A percentile compares a stretch with the other conserved stretches of the same genome.
phyloP scores from a whole-genome alignment of 306 rosid genomes.

The Castanea sativa region DNA sequence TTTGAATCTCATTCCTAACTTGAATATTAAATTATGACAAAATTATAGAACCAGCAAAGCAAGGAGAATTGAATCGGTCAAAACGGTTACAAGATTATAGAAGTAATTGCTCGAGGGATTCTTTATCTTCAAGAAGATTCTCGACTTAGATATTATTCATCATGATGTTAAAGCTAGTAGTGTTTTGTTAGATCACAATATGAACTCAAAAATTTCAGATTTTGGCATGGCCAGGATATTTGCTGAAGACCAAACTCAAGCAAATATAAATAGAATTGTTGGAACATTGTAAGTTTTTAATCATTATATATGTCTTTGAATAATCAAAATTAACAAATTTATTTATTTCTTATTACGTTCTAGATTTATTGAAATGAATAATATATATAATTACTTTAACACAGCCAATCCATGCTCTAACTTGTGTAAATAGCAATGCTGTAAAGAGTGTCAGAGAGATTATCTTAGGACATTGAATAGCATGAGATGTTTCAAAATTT shows the following conservation, averaged over 20 bases:
- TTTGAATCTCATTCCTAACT: not conserved
- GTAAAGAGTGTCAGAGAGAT: too few relatives aligned
- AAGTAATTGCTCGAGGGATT: constrained; percentile 60
- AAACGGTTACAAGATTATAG: constrained; percentile 46
- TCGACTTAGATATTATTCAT: constrained; percentile 51
- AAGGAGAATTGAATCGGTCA: constrained; percentile 47
- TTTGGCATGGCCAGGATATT: constrained; percentile 70
- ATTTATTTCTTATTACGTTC: too few relatives aligned
- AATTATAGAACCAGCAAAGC: constrained; percentile 34
- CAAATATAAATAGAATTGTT: constrained; percentile 42
- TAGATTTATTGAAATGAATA: not conserved
- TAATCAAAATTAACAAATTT: too few relatives aligned
- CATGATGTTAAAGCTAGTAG: constrained; percentile 72
- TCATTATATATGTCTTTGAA: too few relatives aligned
- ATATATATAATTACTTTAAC: too few relatives aligned
- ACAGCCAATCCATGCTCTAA: too few relatives aligned
- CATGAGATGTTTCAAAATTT: constrained; percentile 41
- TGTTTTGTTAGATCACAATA: constrained; percentile 42
- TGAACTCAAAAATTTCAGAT: constrained; percentile 68
- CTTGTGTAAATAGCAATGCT: too few relatives aligned
- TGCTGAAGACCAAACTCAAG: constrained; percentile 39
- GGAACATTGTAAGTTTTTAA: constrained; percentile 62
- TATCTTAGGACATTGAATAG: not conserved
- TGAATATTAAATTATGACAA: constrained; percentile 9
- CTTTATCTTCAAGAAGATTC: constrained; percentile 70